A percentile compares a stretch with the other conserved stretches of the same genome.
Conservation (phyloP, 2,329 filamentous ascomycete species). For the Plenodomus lindquistii region DNA sequence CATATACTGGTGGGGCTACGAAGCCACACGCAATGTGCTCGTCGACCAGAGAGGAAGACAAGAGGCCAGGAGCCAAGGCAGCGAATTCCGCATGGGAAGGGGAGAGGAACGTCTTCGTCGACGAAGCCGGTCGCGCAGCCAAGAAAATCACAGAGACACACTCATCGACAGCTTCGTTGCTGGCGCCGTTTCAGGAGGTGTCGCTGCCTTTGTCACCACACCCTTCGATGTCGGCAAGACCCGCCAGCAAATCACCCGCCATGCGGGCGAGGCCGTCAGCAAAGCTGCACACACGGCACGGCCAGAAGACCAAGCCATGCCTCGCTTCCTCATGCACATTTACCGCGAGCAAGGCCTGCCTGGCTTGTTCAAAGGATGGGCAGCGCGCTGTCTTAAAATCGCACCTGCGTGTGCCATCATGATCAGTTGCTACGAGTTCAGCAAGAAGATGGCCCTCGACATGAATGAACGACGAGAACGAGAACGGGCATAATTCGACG, state of each 20-base stretch:
- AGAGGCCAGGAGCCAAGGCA: conserved; percentile 35
- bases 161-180: conserved; percentile 89
- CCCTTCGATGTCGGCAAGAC: conserved; percentile 99
- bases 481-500: conserved; percentile 11
- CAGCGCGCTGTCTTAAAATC: conserved; percentile 88
- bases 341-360: conserved; percentile 79
- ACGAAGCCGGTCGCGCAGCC: conserved; percentile 59
- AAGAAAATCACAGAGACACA: conserved; percentile 73
- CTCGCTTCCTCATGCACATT: conserved; percentile 85
- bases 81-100: conserved; percentile 39
- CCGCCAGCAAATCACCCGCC: conserved; percentile 79
- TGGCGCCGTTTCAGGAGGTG: conserved; percentile 78
- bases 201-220: conserved; percentile 86
- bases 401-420: conserved; percentile 97
- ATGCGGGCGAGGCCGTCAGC: conserved; percentile 51
- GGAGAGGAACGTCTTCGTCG: conserved; percentile 35
- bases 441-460: conserved; percentile 81
- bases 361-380: conserved; percentile 90
- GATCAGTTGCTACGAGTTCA: conserved; percentile 97
- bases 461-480: conserved; percentile 65
- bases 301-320: conserved; percentile 79
- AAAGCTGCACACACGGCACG: conserved; percentile 46
- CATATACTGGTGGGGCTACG: conserved; percentile 98
- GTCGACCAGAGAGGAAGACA: conserved; percentile 67
- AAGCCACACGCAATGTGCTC: conserved; percentile 73